Conservation (phyloP, 371 early-diverging fungal species). For the Chytridium lagenaria region DNA sequence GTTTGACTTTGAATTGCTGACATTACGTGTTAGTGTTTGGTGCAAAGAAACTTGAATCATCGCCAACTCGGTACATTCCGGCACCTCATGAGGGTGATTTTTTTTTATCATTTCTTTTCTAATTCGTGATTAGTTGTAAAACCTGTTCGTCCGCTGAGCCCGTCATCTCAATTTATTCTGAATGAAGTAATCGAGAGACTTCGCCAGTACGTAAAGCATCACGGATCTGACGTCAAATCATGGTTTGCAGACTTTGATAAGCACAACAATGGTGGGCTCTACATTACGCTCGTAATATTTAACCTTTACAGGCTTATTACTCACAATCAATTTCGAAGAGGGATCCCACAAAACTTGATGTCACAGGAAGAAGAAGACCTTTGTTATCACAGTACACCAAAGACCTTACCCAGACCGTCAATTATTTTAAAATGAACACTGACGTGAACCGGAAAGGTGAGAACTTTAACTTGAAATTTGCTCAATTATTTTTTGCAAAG, state of each 20-base stretch:
- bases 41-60: constrained; percentile 49
- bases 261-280: constrained; percentile 53
- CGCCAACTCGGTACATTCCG: constrained; percentile 46
- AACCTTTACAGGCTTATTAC: constrained; percentile 43
- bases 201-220: constrained; percentile 54
- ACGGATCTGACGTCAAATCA: constrained; percentile 60
- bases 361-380: constrained; percentile 54
- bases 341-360: constrained; percentile 55
- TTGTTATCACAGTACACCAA: constrained; percentile 52
- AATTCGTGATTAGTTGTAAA: constrained; percentile 38
- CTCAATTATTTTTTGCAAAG: constrained; percentile 6
- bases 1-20: too few relatives aligned
- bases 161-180: constrained; percentile 38
- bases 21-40: constrained; percentile 52
- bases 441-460: constrained; percentile 59
- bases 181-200: constrained; percentile 48
- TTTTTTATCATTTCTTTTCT: neutral
- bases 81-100: constrained; percentile 40
- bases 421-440: constrained; percentile 62
- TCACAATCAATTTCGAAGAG: constrained; percentile 56
- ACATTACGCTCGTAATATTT: neutral
- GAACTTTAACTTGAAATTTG: neutral
- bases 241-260: constrained; percentile 65
- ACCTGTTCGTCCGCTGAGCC: constrained; percentile 47
- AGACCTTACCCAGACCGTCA: constrained; percentile 46